Base-by-base conservation (phyloP, 139 green algal species). In the Picochlorum sp. region DNA sequence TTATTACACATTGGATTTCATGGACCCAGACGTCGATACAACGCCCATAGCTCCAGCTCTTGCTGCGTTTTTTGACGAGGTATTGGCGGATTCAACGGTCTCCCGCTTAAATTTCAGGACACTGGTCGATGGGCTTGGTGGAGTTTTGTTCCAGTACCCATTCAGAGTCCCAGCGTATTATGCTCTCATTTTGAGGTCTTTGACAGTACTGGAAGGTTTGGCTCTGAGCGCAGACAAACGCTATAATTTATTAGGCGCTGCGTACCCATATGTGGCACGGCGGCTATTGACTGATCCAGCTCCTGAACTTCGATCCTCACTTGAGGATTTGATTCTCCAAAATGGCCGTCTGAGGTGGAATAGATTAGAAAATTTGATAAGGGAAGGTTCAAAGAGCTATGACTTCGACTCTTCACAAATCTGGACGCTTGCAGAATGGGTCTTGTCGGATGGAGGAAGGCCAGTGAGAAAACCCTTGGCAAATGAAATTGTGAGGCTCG, bases 261-360 rank as follows among this genome's bases (percentile, higher is more conserved):
- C 92, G 6, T 99, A 97, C 80, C 92, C 94, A 3, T 99, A 97
- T 80, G 93, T 99, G 79, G 93, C 93, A 1, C 69, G 77, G 2
- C 77, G 94, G 14, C 81, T 99, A 58, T 82, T 99, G 10, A 97
- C 90, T 1, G 94, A 97, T 75, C 85, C 86, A 0, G 76, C 82
- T 1, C 92, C 90, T 1, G 70, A 94, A 80, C 83, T 97, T 45
- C 62, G 83, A 9, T 67, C 57, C 11, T 79, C 67, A 26, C 84
- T 95, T 67, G 80, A 92, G 68, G 88, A 95, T 49, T 70, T 95
- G 28, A 68, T 96, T 28, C 64, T 96, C 49, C 76, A 87, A 67
- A 70, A 71, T 37, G 71, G 69, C 7, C 61, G 47, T 2, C 45
- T 81, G 41, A 67, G 72, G 20, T 96, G 89, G 90, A 83, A 76